Conservation (phyloP, 2,329 filamentous ascomycete species). For the Epichloe amarillans region DNA sequence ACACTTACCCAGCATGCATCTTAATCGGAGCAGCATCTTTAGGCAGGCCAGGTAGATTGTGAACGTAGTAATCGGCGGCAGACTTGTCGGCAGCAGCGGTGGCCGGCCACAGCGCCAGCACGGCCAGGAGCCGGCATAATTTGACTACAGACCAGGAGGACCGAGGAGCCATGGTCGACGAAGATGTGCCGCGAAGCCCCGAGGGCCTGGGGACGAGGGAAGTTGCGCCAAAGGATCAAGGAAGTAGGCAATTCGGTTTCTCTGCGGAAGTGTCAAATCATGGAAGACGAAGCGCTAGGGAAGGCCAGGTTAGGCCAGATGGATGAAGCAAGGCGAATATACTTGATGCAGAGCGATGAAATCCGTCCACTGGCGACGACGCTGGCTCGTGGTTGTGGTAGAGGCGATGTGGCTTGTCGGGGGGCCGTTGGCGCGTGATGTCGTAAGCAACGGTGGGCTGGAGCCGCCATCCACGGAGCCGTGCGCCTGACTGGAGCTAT, state of each 20-base stretch:
- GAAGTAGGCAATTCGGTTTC: neutral
- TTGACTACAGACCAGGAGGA: neutral
- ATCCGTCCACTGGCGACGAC: neutral
- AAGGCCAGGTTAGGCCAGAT: neutral
- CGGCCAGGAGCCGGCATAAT: conserved; percentile 13
- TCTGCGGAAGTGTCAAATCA: neutral
- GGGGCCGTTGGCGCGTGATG: neutral
- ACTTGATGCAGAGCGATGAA: neutral
- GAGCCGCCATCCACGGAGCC: too few relatives aligned
- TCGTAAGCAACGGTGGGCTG: neutral
- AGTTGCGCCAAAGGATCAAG: neutral
- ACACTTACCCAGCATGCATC: conserved; percentile 90
- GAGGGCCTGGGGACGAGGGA: neutral
- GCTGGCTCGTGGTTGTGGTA: neutral
- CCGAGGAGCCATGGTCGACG: conserved; percentile 3
- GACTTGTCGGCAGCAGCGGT: conserved; percentile 17
- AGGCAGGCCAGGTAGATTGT: conserved; percentile 72
- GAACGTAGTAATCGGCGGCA: conserved; percentile 76
- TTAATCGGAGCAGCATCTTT: conserved; percentile 60
- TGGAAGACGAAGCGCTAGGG: neutral
- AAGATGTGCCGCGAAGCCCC: neutral
- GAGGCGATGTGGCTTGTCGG: conserved; percentile 9
- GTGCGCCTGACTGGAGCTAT: too few relatives aligned
- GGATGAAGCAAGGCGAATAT: neutral
- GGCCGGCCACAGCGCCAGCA: conserved; percentile 29